Evolutionary conservation across 345 rosid genomes (phyloP).

Genomic region (Hibiscus mutabilis): DNA sequence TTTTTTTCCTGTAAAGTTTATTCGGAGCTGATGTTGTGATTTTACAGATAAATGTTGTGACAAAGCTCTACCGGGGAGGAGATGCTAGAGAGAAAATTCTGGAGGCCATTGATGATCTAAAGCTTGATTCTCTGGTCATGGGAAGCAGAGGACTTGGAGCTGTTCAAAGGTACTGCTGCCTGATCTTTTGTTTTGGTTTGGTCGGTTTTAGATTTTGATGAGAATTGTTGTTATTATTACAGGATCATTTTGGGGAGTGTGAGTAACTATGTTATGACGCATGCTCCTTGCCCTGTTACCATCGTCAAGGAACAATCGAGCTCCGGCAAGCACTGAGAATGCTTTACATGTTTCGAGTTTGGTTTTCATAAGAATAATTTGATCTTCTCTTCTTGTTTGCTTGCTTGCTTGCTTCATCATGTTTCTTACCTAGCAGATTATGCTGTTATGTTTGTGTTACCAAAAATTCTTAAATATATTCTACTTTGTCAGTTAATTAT

Average conservation of each 20-base stretch:
- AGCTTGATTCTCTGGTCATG: conserved; percentile 76
- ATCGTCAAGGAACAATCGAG: conserved; percentile 34
- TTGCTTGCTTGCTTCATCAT: not conserved
- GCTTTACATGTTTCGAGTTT: not conserved
- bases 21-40: not conserved
- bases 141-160: conserved; percentile 95
- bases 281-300: conserved; percentile 56
- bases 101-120: conserved; percentile 65
- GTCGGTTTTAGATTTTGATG: not conserved
- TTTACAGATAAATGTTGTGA: conserved; percentile 36
- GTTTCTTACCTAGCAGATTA: not conserved
- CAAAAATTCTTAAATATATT: no score
- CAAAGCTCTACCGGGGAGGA: conserved; percentile 91
- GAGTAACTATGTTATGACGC: conserved; percentile 40
- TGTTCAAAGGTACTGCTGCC: conserved; percentile 48
- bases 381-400: not conserved
- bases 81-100: conserved; percentile 84
- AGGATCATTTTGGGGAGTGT: conserved; percentile 24
- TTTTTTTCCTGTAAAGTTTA: not conserved
- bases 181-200: not conserved
- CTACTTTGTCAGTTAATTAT: not conserved
- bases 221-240: no score
- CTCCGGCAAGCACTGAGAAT: not conserved
- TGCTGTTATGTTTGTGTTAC: not conserved
- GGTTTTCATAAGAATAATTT: not conserved